Evolutionary conservation across 2,329 filamentous ascomycete genomes (phyloP), one percentile per base, ranked within the genome.

Genomic region (Cryphonectria nitschkei): DNA sequence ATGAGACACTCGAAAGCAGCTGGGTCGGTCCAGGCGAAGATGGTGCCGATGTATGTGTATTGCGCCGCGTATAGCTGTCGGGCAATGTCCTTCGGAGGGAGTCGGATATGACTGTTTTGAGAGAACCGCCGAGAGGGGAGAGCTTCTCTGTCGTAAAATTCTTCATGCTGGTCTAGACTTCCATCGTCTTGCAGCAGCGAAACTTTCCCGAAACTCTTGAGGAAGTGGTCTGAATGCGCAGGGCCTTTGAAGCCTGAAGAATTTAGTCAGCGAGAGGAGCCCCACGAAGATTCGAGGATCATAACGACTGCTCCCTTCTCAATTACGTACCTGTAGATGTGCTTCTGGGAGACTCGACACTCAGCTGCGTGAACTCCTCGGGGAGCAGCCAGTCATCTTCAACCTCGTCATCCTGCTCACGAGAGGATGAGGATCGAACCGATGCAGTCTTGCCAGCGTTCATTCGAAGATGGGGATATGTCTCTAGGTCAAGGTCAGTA

Each of bases 11-110:
- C 84, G 67, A 88, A 87, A 22, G 81, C 76, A 3, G 79, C 75
- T 0, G 84, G 84, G 37, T 84, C 82, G 0, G 84, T 82, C 61
- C 88, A 85, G 14, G 84, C 83, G 71, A 88, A 88, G 13, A 88
- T 88, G 19, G 86, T 87, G 14, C 86, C 86, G 26, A 88, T 87
- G 68, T 87, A 88, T 46, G 81, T 81, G 75, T 88, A 86, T 70
- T 88, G 87, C 0, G 85, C 83, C 39, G 81, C 80, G 71, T 85
- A 87, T 1, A 86, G 78, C 19, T 84, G 79, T 67, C 83, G 84
- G 0, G 85, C 85, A 73, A 86, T 83, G 43, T 86, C 83, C 14
- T 83, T 80, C 0, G 85, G 85, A 0, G 86, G 86, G 0, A 88
- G 77, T 19, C 81, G 78, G 29, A 83, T 64, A 77, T n/a, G 80